Evolutionary conservation across 768 basidiomycete species (phyloP).

Genomic region (Lanmaoa pseudosensibilis): DNA sequence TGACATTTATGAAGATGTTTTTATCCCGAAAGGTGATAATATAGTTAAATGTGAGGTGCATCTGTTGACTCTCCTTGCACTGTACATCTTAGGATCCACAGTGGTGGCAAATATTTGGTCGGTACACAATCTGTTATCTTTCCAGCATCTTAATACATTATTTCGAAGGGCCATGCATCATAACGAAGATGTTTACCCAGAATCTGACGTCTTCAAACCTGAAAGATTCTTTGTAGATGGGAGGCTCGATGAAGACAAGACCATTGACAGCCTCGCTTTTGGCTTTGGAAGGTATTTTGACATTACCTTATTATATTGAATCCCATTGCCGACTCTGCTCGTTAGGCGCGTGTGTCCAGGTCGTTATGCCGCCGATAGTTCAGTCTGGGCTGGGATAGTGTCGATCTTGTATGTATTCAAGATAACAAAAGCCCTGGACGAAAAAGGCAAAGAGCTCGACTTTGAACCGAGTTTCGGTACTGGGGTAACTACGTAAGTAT

Average conservation of each 20-base stretch:
- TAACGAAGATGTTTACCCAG: constrained; percentile 12
- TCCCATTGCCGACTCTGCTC: neutral
- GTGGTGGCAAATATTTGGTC: constrained; percentile 25
- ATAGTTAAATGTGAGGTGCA: neutral
- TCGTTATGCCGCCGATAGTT: constrained; percentile 28
- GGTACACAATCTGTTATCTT: neutral
- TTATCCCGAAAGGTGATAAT: constrained; percentile 25
- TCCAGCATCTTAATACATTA: neutral
- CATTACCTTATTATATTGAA: neutral
- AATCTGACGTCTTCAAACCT: constrained; percentile 30
- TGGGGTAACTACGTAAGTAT: constrained; percentile 15
- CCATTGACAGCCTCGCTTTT: constrained; percentile 6
- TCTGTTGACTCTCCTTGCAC: neutral
- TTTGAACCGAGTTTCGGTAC: constrained; percentile 12
- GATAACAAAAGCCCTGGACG: constrained; percentile 26
- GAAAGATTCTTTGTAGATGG: constrained; percentile 32
- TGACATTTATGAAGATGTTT: constrained; percentile 19
- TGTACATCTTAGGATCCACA: constrained; percentile 13
- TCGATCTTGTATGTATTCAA: constrained; percentile 26
- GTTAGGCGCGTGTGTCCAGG: constrained; percentile 34
- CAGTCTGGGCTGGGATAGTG: constrained; percentile 32
- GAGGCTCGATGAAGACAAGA: neutral
- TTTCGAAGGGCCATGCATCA: constrained; percentile 17
- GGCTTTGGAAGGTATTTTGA: constrained; percentile 26
- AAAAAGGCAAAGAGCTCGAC: constrained; percentile 28